Base-by-base conservation (phyloP, 2,329 filamentous ascomycete genomes). In the Claviceps africana region DNA sequence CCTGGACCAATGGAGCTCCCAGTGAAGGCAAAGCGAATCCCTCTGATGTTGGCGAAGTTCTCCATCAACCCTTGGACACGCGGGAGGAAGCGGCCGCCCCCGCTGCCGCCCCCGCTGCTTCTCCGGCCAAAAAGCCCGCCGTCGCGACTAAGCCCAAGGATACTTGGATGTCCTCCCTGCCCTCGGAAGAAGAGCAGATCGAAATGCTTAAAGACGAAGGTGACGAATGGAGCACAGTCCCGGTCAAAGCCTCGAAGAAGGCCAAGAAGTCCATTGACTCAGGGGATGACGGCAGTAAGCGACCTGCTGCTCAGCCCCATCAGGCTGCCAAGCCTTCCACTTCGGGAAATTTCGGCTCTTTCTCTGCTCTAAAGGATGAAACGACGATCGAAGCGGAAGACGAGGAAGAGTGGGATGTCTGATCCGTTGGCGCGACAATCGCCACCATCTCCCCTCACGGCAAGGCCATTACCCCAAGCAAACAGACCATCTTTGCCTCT, bases 111-210 rank as follows among this genome's bases (percentile, higher is more conserved):
- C 28, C 51, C 35, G 55, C 67, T 30, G 56, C 59, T 30, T 51
- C 62, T 30, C 52, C 60, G 17, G 57, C 65, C 54, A 61, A 64
- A 54, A 65, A 69, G 61, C 58, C 63, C n/a, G 56, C 63, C n/a
- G 56, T 66, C 31, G 58, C 62, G 47, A 54, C 58, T 48, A 65
- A 67, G 53, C 57, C 62, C 22, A 64, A 69, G 56, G 62, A 65
- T 35, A 70, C 66, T 55, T 79, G 75, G 75, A 68, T 73, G 30
- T 68, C 74, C 5, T 69, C 72, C 10, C 67, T 79, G 1, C 77
- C 77, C 3, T 81, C 79, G 0, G 78, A 82, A 63, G 79, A 83
- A 64, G 76, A 82, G 65, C 79, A 82, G 67, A 69, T 82, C 58
- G 72, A 81, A 66, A 68, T 76, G 62, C 70, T 80, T 52, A 74